A percentile compares a stretch with the other conserved stretches of the same genome.
These are phyloP conservation scores for Pestalotiopsis sp. DNA, from an alignment of 2,329 filamentous ascomycete genomes.

Conservation along the genomic window DNA sequence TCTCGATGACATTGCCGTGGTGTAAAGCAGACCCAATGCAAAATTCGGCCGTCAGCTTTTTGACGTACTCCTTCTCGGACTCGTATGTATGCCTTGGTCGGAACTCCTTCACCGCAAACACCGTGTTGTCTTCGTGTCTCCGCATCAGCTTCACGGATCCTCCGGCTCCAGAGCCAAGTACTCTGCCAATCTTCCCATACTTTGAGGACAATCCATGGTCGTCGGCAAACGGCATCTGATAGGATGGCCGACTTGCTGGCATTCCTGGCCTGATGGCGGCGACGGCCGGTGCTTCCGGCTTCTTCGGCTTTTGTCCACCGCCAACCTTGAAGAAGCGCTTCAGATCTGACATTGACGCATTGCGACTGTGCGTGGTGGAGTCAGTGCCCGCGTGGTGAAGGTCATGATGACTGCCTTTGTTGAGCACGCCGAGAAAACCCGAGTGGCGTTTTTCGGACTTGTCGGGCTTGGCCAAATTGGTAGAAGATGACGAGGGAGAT, in stretches of 20 bases:
- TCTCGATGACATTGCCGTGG: constrained; percentile 98
- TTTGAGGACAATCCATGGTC: constrained; percentile 89
- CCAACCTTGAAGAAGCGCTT: constrained; percentile 95
- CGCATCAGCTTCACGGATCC: constrained; percentile 95
- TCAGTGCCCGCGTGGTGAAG: constrained; percentile 50
- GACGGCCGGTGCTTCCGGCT: constrained; percentile 65
- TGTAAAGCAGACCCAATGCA: constrained; percentile 96
- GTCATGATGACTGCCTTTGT: constrained; percentile 41
- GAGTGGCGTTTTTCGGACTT: constrained; percentile 56
- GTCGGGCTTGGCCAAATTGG: constrained; percentile 49
- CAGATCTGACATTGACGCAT: constrained; percentile 89
- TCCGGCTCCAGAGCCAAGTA: constrained; percentile 90
- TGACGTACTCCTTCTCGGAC: constrained; percentile 92
- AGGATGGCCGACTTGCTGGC: constrained; percentile 48
- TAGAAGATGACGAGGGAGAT: constrained; percentile 56
- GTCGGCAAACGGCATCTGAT: constrained; percentile 86
- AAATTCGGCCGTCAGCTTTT: constrained; percentile 97
- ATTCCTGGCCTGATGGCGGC: constrained; percentile 55
- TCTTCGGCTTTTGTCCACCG: constrained; percentile 70
- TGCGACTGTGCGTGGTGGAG: constrained; percentile 53
- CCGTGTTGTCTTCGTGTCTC: constrained; percentile 86
- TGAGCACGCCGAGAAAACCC: constrained; percentile 41
- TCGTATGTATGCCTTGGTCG: constrained; percentile 90
- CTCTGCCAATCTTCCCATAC: constrained; percentile 94
- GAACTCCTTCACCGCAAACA: constrained; percentile 98